Percentiles rank a stretch among this genome's conserved stretches.
Conservation (phyloP, 2,329 filamentous ascomycete genomes). For the Colletotrichum trifolii region DNA sequence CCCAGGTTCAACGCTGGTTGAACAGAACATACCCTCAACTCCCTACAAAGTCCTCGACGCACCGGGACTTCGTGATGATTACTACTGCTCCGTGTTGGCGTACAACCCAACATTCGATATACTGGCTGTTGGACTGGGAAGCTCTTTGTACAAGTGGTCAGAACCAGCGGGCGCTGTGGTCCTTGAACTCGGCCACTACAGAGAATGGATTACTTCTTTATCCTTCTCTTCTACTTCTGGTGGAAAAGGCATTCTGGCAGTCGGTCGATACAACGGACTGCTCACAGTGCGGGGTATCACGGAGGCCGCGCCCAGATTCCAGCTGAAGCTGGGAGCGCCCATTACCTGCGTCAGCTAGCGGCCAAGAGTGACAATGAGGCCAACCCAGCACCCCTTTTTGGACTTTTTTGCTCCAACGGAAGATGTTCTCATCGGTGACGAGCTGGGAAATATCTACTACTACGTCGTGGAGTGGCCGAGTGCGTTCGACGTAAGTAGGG, state of each 20-base stretch:
- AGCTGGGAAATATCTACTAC: conserved; percentile 84
- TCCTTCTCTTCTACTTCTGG: conserved; percentile 87
- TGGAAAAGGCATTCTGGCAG: conserved; percentile 82
- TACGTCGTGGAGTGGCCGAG: conserved; percentile 90
- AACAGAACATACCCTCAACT: conserved; percentile 67
- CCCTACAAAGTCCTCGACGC: conserved; percentile 92
- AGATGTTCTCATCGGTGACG: conserved; percentile 88
- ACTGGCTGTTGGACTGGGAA: conserved; percentile 85
- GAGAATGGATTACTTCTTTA: conserved; percentile 80
- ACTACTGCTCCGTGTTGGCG: conserved; percentile 91
- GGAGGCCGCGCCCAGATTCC: conserved; percentile 74
- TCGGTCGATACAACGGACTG: conserved; percentile 81
- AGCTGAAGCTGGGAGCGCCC: conserved; percentile 76
- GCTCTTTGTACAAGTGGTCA: conserved; percentile 89
- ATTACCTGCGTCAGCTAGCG: conserved; percentile 87
- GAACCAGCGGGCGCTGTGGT: conserved; percentile 75
- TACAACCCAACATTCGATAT: conserved; percentile 81
- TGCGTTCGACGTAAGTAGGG: conserved; percentile 68
- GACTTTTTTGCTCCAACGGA: conserved; percentile 73
- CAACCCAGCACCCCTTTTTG: conserved; percentile 61
- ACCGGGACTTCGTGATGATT: conserved; percentile 90
- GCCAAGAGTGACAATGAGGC: conserved; percentile 66
- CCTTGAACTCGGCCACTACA: conserved; percentile 52
- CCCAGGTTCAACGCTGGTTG: not conserved
- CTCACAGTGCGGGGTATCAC: conserved; percentile 84